A percentile compares a stretch with the other conserved stretches of the same genome.
Conservation (phyloP, 1,139 yeast genomes). For the Pichia sp. region DNA sequence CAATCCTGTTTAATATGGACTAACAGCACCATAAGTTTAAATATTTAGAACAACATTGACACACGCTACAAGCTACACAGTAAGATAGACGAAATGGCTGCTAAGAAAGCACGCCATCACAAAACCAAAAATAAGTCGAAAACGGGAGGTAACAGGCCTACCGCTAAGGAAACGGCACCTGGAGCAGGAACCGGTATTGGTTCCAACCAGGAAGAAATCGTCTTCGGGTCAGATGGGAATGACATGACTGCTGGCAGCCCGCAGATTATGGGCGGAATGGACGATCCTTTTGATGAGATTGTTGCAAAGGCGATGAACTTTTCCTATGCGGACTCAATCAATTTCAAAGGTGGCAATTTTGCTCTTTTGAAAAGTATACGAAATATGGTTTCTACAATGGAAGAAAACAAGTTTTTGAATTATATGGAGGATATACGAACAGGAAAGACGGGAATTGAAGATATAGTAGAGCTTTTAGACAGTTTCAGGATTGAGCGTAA, state of each 20-base stretch:
- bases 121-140: not conserved
- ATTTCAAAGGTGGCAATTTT: slow-evolving; percentile 1
- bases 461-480: not conserved
- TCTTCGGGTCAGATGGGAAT: not conserved
- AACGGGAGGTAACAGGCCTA: not conserved
- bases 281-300: not conserved
- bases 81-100: slow-evolving; percentile 1
- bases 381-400: not conserved
- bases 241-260: not conserved
- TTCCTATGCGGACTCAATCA: not conserved
- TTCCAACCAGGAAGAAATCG: not conserved
- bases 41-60: no score
- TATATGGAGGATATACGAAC: slow-evolving; percentile 1
- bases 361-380: not conserved
- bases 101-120: slow-evolving; percentile 4
- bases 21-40: no score
- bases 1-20: not conserved
- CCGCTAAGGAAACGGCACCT: not conserved
- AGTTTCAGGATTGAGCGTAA: not conserved
- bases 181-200: not conserved
- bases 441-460: not conserved
- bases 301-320: not conserved
- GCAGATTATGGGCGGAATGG: not conserved
- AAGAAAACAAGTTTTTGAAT: not conserved
- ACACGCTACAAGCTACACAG: no score